Base-by-base conservation (phyloP, 2,329 filamentous ascomycete species). In the Stagonosporopsis rhizophila region DNA sequence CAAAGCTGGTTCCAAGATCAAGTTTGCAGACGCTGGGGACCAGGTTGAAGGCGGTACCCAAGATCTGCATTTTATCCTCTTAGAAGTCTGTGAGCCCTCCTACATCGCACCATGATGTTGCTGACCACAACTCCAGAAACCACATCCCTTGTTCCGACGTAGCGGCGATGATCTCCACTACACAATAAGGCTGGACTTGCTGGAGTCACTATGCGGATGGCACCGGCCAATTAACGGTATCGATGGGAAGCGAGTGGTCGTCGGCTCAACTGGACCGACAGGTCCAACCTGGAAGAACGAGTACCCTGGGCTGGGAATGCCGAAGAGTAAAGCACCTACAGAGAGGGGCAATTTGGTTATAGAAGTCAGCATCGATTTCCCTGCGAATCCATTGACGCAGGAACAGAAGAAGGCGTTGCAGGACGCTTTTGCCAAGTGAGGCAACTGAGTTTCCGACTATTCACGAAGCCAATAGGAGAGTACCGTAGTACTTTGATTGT, bases 401-500 rank as follows among this genome's bases (percentile, higher is more conserved):
- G 35, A 38, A 3, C 35, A 38, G 35, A 19, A 38, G 35, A 20
- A 22, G 15, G 17, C 32, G 4, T 38, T 3, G 8, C 12, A 38
- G 35, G 35, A 20, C 8, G 19, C 19, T 12, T 38, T 20, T 20
- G 17, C 9, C 17, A 38, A 11, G 9, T 38, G 9, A 19, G 6
- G 20, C 20, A 15, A 23, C 2, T 4, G 37, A 20, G 22, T 28
- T 11, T 15, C 9, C 5, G 7, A 28, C 23, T 9, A 5, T 19
- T 7, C 12, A 12, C 15, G 9, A 28, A 9, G 25, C 23, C 2
- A 20, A 11, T 3, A n/a, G 15, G 17, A 2, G 6, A 23, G 12
- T 22, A 15, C 15, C 11, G 17, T 2, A 25, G 19, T 32, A 41
- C 37, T 37, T 28, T 34, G 27, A 58, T 51, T 51, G 51, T 58